Evolutionary conservation across 768 basidiomycete species (phyloP).

Genomic region (Postia placenta): DNA sequence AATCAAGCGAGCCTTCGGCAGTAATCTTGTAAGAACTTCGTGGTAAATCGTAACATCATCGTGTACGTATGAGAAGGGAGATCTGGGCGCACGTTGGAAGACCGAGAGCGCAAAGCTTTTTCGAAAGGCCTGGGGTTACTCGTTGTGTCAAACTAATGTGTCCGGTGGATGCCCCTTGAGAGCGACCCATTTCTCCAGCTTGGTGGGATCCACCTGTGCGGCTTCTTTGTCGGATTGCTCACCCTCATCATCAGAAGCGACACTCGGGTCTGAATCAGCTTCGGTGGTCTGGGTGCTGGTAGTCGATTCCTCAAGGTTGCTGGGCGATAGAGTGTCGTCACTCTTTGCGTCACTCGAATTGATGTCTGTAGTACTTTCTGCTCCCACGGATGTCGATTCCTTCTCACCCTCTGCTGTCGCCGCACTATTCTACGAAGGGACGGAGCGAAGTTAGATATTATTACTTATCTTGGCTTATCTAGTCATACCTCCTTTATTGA

Average conservation of each 20-base stretch:
- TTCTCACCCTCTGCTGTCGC: not conserved
- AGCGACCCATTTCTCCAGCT: conserved; percentile 73
- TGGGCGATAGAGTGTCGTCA: too few species aligned
- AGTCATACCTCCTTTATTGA: conserved; percentile 15
- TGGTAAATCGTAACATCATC: too few species aligned
- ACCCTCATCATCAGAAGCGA: conserved; percentile 65
- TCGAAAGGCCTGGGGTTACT: too few species aligned
- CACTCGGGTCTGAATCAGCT: conserved; percentile 71
- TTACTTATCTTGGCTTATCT: not conserved
- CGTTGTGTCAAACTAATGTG: not conserved
- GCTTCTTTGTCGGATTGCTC: conserved; percentile 34
- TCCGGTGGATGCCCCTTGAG: conserved; percentile 45
- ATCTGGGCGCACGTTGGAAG: too few species aligned
- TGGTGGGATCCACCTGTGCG: conserved; percentile 5
- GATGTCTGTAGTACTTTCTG: not conserved
- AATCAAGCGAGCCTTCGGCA: too few species aligned
- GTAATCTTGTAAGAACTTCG: too few species aligned
- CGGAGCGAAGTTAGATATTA: not conserved
- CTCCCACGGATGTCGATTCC: not conserved
- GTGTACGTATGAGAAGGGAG: too few species aligned
- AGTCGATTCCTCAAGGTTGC: too few species aligned
- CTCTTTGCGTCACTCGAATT: too few species aligned
- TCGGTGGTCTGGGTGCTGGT: too few species aligned
- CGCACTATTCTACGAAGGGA: not conserved
- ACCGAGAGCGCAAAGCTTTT: too few species aligned